Evolutionary conservation across 495 filamentous ascomycete genomes (phyloP).

Genomic region (Trichoderma gamsii): DNA sequence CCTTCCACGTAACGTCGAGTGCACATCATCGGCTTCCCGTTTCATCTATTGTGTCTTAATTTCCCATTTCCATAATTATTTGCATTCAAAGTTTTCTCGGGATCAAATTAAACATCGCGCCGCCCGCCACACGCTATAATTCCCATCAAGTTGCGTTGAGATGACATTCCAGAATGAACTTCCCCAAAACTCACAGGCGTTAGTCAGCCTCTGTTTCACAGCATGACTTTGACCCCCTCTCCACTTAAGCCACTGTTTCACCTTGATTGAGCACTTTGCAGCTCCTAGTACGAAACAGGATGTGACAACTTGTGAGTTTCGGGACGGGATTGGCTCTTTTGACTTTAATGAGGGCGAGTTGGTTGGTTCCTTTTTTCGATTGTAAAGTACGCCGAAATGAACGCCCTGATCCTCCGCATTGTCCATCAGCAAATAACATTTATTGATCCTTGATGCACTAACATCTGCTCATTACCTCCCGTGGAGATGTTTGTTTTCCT

Average conservation of each 20-base stretch:
- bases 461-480: background rate
- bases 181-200: background rate
- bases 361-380: background rate
- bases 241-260: background rate
- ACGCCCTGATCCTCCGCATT: background rate
- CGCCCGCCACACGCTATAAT: background rate
- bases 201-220: slow-evolving; percentile 5
- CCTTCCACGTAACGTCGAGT: background rate
- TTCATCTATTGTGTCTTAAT: background rate
- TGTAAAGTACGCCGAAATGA: background rate
- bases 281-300: background rate
- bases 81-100: too few relatives aligned
- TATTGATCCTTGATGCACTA: background rate
- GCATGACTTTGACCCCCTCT: slow-evolving; percentile 8
- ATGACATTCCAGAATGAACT: background rate
- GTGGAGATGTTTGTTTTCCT: background rate
- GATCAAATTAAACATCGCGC: background rate
- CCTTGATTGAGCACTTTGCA: slow-evolving; percentile 2
- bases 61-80: background rate
- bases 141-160: background rate
- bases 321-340: background rate
- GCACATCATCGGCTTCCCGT: background rate
- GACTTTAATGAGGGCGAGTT: background rate
- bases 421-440: background rate
- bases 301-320: background rate